Evolutionary conservation across 78 protist genomes (phyloP).

Genomic region (Creolimax fragrantissima): DNA sequence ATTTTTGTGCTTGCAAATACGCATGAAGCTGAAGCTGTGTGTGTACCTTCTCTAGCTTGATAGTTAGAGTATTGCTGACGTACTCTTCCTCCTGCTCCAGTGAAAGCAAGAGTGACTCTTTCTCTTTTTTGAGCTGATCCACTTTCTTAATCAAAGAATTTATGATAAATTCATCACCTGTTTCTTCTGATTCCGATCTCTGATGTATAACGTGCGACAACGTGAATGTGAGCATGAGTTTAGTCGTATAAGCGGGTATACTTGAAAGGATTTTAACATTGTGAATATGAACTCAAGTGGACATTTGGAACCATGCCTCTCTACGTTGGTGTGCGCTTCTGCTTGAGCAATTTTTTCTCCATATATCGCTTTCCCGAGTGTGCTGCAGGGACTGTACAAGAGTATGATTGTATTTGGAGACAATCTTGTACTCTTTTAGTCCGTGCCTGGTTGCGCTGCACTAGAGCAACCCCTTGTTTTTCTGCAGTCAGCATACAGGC

Average conservation of each 20-base stretch:
- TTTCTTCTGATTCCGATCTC: neutral
- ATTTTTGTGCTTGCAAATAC: neutral
- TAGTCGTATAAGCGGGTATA: neutral
- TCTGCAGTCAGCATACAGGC: neutral
- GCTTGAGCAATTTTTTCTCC: too few species aligned
- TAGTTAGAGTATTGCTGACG: slow-evolving; percentile 17
- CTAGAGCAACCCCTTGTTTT: too few species aligned
- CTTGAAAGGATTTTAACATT: neutral
- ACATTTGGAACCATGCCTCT: neutral
- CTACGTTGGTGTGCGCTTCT: too few species aligned
- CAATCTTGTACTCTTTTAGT: neutral
- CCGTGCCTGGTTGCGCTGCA: too few species aligned
- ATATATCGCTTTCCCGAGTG: too few species aligned
- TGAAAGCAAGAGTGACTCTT: neutral
- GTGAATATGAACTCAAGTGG: neutral
- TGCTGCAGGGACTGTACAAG: too few species aligned
- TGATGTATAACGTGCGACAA: neutral
- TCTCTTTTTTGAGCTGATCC: neutral
- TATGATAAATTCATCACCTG: neutral
- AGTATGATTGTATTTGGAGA: neutral
- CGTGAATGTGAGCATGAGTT: neutral
- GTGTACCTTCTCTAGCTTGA: slow-evolving; percentile 10
- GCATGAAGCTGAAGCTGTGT: neutral
- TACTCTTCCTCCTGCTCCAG: slow-evolving; percentile 33
- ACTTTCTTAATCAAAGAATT: neutral